phyloP scores from a whole-genome alignment of 2,329 filamentous ascomycete species.

The Colletotrichum orchidophilum region DNA sequence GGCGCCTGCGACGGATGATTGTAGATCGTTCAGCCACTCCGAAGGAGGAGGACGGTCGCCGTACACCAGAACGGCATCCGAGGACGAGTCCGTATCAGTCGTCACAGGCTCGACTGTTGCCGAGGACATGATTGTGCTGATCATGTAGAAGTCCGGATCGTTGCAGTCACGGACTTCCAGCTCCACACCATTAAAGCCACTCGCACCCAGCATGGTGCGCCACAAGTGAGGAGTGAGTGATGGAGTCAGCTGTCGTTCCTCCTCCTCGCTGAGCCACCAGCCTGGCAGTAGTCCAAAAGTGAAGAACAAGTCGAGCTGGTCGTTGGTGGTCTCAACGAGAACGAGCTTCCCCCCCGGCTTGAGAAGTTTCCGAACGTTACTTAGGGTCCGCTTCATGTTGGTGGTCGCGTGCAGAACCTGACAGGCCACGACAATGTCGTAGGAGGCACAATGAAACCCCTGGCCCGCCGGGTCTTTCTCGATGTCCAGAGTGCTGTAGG shows the following conservation, averaged over 20 bases:
- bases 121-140: slow-evolving; percentile 2
- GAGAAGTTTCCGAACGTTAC: slow-evolving; percentile 38
- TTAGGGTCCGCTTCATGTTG: slow-evolving; percentile 37
- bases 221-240: slow-evolving; percentile 36
- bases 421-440: slow-evolving; percentile 41
- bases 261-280: slow-evolving; percentile 42
- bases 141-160: slow-evolving; percentile 12
- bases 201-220: slow-evolving; percentile 29
- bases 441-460: slow-evolving; percentile 37
- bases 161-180: slow-evolving; percentile 36
- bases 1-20: not conserved
- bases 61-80: not conserved
- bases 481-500: slow-evolving; percentile 46
- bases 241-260: slow-evolving; percentile 33
- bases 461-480: slow-evolving; percentile 39
- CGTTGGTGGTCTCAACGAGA: slow-evolving; percentile 39
- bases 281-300: slow-evolving; percentile 41
- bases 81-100: not conserved
- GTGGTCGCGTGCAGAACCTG: slow-evolving; percentile 43
- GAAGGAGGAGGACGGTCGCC: not conserved
- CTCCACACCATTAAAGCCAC: slow-evolving; percentile 36
- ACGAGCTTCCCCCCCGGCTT: slow-evolving; percentile 43
- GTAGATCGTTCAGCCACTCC: not conserved
- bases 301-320: slow-evolving; percentile 22
- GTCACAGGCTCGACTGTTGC: not conserved